Evolutionary conservation across 768 basidiomycete genomes (phyloP).

Genomic region (Tricholoma flavovirens): DNA sequence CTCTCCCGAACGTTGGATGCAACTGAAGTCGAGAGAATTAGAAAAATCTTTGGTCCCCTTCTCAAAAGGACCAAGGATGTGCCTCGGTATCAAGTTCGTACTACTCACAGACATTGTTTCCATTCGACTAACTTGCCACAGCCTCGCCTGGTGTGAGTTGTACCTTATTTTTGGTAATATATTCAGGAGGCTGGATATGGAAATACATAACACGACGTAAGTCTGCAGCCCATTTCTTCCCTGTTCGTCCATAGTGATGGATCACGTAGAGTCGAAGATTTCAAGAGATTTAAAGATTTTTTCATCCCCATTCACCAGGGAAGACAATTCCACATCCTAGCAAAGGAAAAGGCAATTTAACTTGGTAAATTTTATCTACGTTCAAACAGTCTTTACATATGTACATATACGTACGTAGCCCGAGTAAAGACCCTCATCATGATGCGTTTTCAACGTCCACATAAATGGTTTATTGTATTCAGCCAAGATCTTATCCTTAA

Average conservation of each 20-base stretch:
- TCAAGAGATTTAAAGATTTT: slow-evolving; percentile 27
- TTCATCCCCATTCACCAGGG: slow-evolving; percentile 30
- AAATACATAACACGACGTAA: slow-evolving; percentile 27
- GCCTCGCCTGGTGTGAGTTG: slow-evolving; percentile 39
- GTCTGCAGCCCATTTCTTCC: not conserved
- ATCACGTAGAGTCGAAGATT: slow-evolving; percentile 22
- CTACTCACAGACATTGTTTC: not conserved
- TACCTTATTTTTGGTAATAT: slow-evolving; percentile 35
- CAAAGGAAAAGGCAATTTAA: slow-evolving; percentile 7
- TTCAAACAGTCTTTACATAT: not conserved
- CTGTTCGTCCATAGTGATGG: not conserved
- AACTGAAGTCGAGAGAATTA: slow-evolving; percentile 23
- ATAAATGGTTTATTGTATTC: too few relatives aligned
- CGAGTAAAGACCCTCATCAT: slow-evolving; percentile 19
- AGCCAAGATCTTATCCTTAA: too few relatives aligned
- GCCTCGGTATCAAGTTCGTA: slow-evolving; percentile 38
- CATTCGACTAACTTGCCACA: slow-evolving; percentile 10
- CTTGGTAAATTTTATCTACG: not conserved
- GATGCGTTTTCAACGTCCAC: slow-evolving; percentile 32
- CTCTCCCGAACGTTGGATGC: slow-evolving; percentile 38
- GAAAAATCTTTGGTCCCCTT: slow-evolving; percentile 37
- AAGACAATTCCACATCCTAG: slow-evolving; percentile 20
- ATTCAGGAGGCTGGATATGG: slow-evolving; percentile 34
- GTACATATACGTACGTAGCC: not conserved
- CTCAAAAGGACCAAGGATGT: slow-evolving; percentile 40